phyloP scores from a whole-genome alignment of 768 basidiomycete genomes.

The Tricholoma flavovirens region DNA sequence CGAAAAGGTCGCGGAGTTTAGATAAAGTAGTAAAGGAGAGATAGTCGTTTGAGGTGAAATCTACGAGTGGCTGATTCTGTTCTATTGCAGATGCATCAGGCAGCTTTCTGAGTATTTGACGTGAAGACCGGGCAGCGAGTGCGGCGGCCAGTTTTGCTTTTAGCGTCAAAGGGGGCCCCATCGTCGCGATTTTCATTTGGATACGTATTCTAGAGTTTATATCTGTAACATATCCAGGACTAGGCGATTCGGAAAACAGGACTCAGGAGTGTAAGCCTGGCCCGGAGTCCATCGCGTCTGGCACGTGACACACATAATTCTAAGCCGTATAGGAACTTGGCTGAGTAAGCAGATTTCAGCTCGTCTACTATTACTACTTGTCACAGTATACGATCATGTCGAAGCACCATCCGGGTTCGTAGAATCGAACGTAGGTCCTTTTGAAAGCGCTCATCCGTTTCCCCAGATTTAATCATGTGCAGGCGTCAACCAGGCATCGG shows the following conservation, averaged over 20 bases:
- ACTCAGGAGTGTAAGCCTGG: too few relatives aligned
- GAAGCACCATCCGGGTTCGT: constrained; percentile 80
- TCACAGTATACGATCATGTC: constrained; percentile 64
- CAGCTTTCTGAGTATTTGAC: constrained; percentile 21
- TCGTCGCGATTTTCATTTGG: too few relatives aligned
- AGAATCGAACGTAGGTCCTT: background rate
- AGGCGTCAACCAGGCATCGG: constrained; percentile 96
- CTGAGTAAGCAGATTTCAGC: too few relatives aligned
- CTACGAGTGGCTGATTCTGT: constrained; percentile 16
- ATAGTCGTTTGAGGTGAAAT: constrained; percentile 93
- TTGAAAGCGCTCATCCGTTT: constrained; percentile 5
- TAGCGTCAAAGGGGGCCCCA: too few relatives aligned
- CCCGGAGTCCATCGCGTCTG: too few relatives aligned
- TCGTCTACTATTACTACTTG: too few relatives aligned
- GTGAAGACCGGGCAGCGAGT: constrained; percentile 56
- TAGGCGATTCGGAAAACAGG: too few relatives aligned
- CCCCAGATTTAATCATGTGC: constrained; percentile 93
- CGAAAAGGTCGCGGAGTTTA: constrained; percentile 50
- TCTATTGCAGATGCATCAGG: background rate
- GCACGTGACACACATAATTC: too few relatives aligned
- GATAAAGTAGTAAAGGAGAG: constrained; percentile 69
- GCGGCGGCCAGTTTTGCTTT: constrained; percentile 40
- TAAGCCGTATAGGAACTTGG: too few relatives aligned
- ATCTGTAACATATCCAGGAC: too few relatives aligned
- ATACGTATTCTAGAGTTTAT: background rate